Evolutionary conservation across 495 filamentous ascomycete genomes (phyloP).

Genomic region (Penicillium riverlandense): DNA sequence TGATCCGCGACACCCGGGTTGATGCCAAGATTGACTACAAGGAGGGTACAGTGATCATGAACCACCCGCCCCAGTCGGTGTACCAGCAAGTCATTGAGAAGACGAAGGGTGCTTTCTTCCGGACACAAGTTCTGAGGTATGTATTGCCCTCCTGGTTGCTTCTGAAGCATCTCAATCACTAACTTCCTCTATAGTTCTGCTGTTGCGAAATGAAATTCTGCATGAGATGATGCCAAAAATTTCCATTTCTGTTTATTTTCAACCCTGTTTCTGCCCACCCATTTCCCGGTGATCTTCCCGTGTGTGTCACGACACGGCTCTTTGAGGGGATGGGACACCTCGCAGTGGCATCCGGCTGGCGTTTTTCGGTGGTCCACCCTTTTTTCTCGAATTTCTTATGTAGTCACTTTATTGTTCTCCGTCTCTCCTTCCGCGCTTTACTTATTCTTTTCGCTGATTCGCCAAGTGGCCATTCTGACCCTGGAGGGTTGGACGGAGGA

Average conservation of each 20-base stretch:
- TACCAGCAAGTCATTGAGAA: slow-evolving; percentile 98
- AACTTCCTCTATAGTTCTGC: slow-evolving; percentile 27
- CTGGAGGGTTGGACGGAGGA: slow-evolving; percentile 13
- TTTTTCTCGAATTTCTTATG: slow-evolving; percentile 27
- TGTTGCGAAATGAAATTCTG: slow-evolving; percentile 38
- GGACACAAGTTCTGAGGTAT: slow-evolving; percentile 65
- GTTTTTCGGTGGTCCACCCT: slow-evolving; percentile 41
- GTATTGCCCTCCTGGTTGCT: slow-evolving; percentile 4
- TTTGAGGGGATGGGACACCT: slow-evolving; percentile 29
- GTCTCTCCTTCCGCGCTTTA: slow-evolving; percentile 12
- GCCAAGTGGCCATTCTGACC: slow-evolving; percentile 8
- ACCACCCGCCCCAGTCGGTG: slow-evolving; percentile 94
- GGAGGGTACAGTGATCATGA: slow-evolving; percentile 98
- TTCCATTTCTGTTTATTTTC: slow-evolving; percentile 28
- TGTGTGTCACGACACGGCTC: slow-evolving; percentile 31
- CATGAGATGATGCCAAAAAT: slow-evolving; percentile 25
- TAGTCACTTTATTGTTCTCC: slow-evolving; percentile 20
- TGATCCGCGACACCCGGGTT: slow-evolving; percentile 93
- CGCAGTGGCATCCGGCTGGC: slow-evolving; percentile 46
- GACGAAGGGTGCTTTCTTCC: slow-evolving; percentile 91
- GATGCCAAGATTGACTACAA: slow-evolving; percentile 99
- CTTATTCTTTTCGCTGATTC: slow-evolving; percentile 4
- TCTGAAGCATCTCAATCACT: background rate
- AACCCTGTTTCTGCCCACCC: slow-evolving; percentile 32
- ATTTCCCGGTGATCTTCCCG: slow-evolving; percentile 30